Percentiles rank a stretch among this genome's conserved stretches.
phyloP scores from a whole-genome alignment of 2,329 filamentous ascomycete genomes.

The Mollisia scopiformis region DNA sequence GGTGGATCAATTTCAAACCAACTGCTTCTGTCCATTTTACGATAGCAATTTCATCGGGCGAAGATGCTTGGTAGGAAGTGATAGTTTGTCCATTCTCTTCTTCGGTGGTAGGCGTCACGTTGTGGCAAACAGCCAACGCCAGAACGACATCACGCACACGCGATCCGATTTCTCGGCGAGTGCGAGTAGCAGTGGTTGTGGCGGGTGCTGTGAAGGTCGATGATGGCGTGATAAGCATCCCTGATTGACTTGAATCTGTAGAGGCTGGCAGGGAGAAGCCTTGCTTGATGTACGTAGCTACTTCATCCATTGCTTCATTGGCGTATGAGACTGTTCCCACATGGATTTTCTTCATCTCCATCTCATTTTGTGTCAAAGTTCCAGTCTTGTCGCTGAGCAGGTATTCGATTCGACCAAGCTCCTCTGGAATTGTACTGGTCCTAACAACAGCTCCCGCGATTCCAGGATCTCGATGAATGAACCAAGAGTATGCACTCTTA shows the following conservation, averaged over 20 bases:
- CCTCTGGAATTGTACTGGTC: constrained; percentile 96
- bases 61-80: constrained; percentile 94
- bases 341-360: constrained; percentile 99
- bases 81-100: constrained; percentile 76
- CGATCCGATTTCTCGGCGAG: constrained; percentile 88
- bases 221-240: constrained; percentile 73
- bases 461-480: constrained; percentile 88
- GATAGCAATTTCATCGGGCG: constrained; percentile 97
- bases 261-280: constrained; percentile 67
- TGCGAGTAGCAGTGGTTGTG: constrained; percentile 70
- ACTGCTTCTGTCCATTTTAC: constrained; percentile 94
- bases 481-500: constrained; percentile 93
- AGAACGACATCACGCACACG: constrained; percentile 92
- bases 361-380: constrained; percentile 96
- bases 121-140: constrained; percentile 91
- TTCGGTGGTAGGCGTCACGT: constrained; percentile 90
- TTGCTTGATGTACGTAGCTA: constrained; percentile 81
- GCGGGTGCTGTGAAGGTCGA: constrained; percentile 66
- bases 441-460: constrained; percentile 92
- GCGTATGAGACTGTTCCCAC: constrained; percentile 98
- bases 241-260: constrained; percentile 47
- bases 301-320: constrained; percentile 98
- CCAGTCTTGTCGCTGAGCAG: constrained; percentile 96
- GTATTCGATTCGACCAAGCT: constrained; percentile 94
- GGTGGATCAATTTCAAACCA: constrained; percentile 79